Evolutionary conservation across 192 early-diverging fungal genomes (phyloP), one percentile per base, ranked within the genome.

Genomic region (Backusella macrospora): DNA sequence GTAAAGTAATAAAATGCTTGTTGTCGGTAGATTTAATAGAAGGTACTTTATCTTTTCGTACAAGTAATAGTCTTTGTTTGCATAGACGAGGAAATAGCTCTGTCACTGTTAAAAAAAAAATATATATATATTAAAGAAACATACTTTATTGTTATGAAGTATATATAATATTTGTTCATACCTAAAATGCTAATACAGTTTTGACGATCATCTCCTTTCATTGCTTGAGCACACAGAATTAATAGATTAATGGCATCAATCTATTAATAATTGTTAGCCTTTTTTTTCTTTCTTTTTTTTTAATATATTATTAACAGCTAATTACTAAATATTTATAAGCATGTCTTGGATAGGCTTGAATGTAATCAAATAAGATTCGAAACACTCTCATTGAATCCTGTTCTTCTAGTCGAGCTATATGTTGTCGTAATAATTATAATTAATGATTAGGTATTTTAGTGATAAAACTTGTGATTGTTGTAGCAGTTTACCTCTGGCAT

Each of bases 71-170:
- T 14, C 70, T 48, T 48, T 75, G 69, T 40, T 76, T 75, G 37
- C 71, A 80, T 45, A 80, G 43, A 48, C 74, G 69, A 59, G 78
- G 78, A 42, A 80, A 73, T 40, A 80, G 39, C n/a, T 80, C 74
- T 7, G 70, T 80, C 38, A 75, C 78, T 46, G 29, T 9, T 42
- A 18, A 3, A 18, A 18, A 21, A 14, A 1, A 8, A 0, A 18
- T 52, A 18, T 49, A 3, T 43, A 43, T 43, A 9, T 43, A 43
- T 43, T 9, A 43, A 43, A 43, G 0, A 43, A 43, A 43, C 5
- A 6, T 9, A 43, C 42, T 18, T 5, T 5, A 43, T 40, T 13
- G 15, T 29, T 39, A 37, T 64, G 37, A 5, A 1, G 14, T 38
- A n/a, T 14, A 13, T 29, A 1, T 38, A 8, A 12, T 12, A 29